Conservation (phyloP, 1,139 yeast genomes). For the Zygosaccharomyces sapae region DNA sequence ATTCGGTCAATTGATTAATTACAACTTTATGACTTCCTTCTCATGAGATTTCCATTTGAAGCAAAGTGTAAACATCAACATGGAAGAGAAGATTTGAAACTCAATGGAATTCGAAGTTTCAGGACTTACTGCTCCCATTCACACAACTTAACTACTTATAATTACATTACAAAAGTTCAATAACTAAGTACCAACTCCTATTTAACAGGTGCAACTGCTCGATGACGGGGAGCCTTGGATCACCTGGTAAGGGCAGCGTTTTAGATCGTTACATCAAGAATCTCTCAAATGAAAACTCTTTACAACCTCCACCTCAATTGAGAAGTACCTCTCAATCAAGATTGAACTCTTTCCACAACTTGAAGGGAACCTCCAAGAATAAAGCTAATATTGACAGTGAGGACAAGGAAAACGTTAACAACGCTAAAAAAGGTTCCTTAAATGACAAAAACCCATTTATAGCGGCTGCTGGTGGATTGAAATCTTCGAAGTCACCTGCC, state of each 20-base stretch:
- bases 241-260: constrained; percentile 24
- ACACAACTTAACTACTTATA: not conserved
- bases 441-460: not conserved
- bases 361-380: constrained; percentile 1
- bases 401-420: constrained; percentile 7
- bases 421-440: not conserved
- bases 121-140: not conserved
- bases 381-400: not conserved
- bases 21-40: not conserved
- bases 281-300: constrained; percentile 10
- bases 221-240: constrained; percentile 6
- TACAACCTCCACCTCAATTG: constrained; percentile 17
- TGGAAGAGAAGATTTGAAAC: not conserved
- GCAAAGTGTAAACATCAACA: constrained; percentile 5
- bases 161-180: not conserved
- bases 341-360: constrained; percentile 20
- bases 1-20: not conserved
- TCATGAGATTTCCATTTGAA: constrained; percentile 4
- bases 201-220: not conserved
- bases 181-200: not conserved
- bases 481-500: not conserved
- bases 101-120: not conserved
- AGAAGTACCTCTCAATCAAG: constrained; percentile 25
- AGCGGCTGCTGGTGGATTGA: not conserved
- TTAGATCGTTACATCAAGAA: constrained; percentile 31